Evolutionary conservation across 2,329 filamentous ascomycete genomes (phyloP).

Genomic region (Phaeosphaeria sp.): DNA sequence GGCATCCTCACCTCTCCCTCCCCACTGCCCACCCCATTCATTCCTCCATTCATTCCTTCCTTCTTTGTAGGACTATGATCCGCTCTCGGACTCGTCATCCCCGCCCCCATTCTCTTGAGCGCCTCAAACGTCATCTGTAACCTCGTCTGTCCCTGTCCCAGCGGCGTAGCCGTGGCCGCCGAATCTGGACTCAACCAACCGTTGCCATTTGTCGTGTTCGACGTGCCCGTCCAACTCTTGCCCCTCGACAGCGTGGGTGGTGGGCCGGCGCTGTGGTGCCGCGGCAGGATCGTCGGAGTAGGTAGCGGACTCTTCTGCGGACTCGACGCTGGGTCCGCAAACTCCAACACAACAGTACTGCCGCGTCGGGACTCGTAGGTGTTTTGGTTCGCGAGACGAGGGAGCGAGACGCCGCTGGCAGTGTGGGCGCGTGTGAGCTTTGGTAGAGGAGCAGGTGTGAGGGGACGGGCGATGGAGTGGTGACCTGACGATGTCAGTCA

Average conservation of each 20-base stretch:
- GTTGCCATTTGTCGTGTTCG: background rate
- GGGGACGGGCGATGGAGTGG: constrained; percentile 13
- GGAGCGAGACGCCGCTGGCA: background rate
- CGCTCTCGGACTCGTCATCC: constrained; percentile 24
- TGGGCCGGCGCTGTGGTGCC: background rate
- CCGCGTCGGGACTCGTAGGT: constrained; percentile 24
- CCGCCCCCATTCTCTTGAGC: constrained; percentile 35
- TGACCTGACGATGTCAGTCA: constrained; percentile 16
- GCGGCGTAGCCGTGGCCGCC: background rate
- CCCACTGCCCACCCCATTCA: background rate
- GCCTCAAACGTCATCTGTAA: constrained; percentile 34
- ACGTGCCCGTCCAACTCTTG: constrained; percentile 2
- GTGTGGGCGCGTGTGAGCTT: background rate
- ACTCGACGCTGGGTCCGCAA: constrained; percentile 27
- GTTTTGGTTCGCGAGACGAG: constrained; percentile 6
- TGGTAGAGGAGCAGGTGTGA: background rate
- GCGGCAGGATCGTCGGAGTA: background rate
- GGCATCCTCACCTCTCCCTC: constrained; percentile 7
- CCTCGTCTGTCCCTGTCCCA: constrained; percentile 18
- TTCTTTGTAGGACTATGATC: constrained; percentile 11
- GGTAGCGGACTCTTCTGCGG: constrained; percentile 4
- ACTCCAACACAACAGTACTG: constrained; percentile 25
- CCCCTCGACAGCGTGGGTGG: background rate
- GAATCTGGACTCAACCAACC: background rate
- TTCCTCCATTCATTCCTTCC: background rate